phyloP scores from a whole-genome alignment of 2,329 filamentous ascomycete genomes.

The Colletotrichum tabaci region DNA sequence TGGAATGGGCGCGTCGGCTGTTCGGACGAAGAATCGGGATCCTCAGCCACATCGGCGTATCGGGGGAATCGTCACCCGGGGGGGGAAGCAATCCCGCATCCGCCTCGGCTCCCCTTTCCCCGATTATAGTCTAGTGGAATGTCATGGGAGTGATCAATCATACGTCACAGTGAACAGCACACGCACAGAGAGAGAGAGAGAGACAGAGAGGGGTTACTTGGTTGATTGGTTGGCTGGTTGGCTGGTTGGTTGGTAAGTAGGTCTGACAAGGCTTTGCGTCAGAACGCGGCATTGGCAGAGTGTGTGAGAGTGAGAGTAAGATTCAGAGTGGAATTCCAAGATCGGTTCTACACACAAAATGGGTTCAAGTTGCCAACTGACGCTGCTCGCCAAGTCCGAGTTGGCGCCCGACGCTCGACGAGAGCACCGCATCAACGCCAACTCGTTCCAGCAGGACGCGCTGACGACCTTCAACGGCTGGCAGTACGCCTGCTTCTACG shows the following conservation, averaged over 20 bases:
- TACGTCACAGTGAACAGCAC: constrained; percentile 28
- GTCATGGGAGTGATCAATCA: background rate
- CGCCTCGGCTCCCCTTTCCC: constrained; percentile 31
- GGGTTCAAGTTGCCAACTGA: background rate
- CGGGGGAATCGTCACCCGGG: constrained; percentile 36
- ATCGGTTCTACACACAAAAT: background rate
- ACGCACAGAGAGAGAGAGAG: background rate
- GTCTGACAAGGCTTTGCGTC: too few relatives aligned
- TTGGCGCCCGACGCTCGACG: constrained; percentile 30
- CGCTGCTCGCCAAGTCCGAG: constrained; percentile 23
- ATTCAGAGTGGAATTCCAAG: too few relatives aligned
- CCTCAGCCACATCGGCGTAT: constrained; percentile 10
- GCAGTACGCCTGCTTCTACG: constrained; percentile 39
- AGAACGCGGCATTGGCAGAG: too few relatives aligned
- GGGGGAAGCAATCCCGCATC: constrained; percentile 8
- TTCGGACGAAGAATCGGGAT: constrained; percentile 32
- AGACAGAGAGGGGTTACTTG: too few relatives aligned
- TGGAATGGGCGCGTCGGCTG: background rate
- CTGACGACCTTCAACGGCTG: constrained; percentile 37
- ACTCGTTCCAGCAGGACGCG: constrained; percentile 40
- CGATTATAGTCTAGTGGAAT: background rate
- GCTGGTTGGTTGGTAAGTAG: too few relatives aligned
- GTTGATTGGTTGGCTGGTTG: too few relatives aligned
- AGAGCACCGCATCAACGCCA: constrained; percentile 39
- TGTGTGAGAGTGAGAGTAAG: too few relatives aligned